A percentile compares a stretch with the other conserved stretches of the same genome.
Evolutionary conservation across 78 protist genomes (phyloP).

Genomic region (Fonticula alba): DNA sequence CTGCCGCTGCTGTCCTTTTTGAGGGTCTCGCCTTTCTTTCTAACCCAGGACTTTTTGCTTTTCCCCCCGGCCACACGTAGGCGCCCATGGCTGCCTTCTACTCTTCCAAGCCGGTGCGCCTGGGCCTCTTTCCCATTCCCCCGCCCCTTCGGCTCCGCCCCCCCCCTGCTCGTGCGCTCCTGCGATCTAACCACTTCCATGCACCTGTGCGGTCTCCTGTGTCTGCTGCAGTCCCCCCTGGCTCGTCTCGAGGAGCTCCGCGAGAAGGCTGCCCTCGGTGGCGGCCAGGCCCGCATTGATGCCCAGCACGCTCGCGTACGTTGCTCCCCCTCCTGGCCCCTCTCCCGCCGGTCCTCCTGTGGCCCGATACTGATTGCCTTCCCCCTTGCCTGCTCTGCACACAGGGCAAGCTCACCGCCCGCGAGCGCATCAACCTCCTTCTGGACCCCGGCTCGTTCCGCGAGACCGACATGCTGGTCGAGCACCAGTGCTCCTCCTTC

Average conservation of each 20-base stretch:
- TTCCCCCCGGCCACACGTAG: too few species aligned
- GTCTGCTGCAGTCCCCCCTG: too few species aligned
- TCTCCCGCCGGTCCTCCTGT: neutral
- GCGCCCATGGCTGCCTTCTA: too few species aligned
- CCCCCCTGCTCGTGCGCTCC: too few species aligned
- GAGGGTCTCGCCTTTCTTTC: too few species aligned
- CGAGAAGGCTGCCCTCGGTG: constrained; percentile 28
- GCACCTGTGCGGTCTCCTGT: too few species aligned
- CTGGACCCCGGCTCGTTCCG: constrained; percentile 72
- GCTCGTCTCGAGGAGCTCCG: neutral
- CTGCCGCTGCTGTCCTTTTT: too few species aligned
- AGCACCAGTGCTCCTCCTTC: constrained; percentile 80
- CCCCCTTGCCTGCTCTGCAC: neutral
- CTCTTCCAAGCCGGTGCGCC: too few species aligned
- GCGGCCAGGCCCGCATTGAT: constrained; percentile 31
- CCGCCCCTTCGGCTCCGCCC: too few species aligned
- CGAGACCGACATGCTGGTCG: constrained; percentile 64
- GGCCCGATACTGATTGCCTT: neutral
- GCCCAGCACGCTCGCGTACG: constrained; percentile 36
- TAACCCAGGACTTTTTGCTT: too few species aligned
- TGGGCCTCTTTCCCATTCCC: too few species aligned
- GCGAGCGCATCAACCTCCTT: constrained; percentile 76
- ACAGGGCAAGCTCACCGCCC: constrained; percentile 79
- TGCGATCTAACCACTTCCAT: too few species aligned
- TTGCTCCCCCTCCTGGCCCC: neutral